Evolutionary conservation across 2,329 filamentous ascomycete species (phyloP).

Genomic region (Thermothelomyces thermophilus): DNA sequence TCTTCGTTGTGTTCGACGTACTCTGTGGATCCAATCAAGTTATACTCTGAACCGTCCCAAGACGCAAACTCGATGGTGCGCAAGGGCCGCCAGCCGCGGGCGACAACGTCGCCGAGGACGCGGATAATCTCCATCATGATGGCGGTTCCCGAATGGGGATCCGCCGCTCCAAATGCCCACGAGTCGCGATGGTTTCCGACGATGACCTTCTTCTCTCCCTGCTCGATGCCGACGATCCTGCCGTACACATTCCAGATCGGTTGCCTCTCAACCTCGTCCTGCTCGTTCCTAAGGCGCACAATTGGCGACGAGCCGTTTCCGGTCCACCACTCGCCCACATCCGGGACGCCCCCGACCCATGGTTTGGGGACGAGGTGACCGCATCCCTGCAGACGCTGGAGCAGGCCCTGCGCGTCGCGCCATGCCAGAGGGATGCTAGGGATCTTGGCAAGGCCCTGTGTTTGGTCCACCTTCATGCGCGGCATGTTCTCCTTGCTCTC

Average conservation of each 20-base stretch:
- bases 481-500: conserved; percentile 60
- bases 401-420: conserved; percentile 75
- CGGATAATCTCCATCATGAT: conserved; percentile 84
- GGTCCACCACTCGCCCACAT: conserved; percentile 76
- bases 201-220: conserved; percentile 74
- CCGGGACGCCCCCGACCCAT: conserved; percentile 73
- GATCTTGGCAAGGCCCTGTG: conserved; percentile 68
- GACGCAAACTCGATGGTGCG: conserved; percentile 96
- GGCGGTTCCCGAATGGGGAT: conserved; percentile 82
- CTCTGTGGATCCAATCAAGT: conserved; percentile 88
- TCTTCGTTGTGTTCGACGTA: conserved; percentile 83
- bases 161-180: conserved; percentile 81
- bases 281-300: conserved; percentile 77
- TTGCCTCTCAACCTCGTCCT: conserved; percentile 76
- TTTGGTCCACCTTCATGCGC: conserved; percentile 62
- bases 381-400: conserved; percentile 68
- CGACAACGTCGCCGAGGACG: conserved; percentile 71
- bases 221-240: conserved; percentile 75
- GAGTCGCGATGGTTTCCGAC: conserved; percentile 91
- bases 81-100: conserved; percentile 78
- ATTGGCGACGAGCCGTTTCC: conserved; percentile 68
- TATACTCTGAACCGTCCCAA: conserved; percentile 93
- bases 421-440: conserved; percentile 86
- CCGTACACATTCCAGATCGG: conserved; percentile 90
- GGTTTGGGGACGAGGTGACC: conserved; percentile 61